Conservation (phyloP, 345 rosid genomes). For the Triadica sebifera region DNA sequence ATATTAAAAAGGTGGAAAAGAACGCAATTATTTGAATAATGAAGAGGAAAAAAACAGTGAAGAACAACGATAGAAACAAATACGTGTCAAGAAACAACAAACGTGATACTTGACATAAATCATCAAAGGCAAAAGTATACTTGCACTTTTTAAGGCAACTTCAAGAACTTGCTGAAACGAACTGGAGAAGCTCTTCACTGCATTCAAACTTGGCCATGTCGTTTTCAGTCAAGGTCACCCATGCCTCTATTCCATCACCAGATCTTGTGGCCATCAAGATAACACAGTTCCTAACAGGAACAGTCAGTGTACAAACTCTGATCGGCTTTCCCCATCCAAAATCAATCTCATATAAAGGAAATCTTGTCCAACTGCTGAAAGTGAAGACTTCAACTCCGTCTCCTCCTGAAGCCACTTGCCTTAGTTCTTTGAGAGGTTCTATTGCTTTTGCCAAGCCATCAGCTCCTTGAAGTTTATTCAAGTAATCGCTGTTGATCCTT, state of each 20-base stretch:
- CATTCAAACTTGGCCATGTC: slow-evolving; percentile 7
- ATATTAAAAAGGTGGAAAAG: neutral
- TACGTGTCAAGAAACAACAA: neutral
- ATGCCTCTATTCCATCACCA: slow-evolving; percentile 12
- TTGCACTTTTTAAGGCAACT: neutral
- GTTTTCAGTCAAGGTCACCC: slow-evolving; percentile 9
- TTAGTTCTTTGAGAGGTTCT: slow-evolving; percentile 7
- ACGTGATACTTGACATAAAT: neutral
- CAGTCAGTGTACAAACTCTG: slow-evolving; percentile 14
- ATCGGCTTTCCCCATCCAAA: slow-evolving; percentile 15
- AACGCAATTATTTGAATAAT: neutral
- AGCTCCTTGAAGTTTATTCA: slow-evolving; percentile 13
- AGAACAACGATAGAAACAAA: neutral
- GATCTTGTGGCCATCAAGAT: slow-evolving; percentile 9
- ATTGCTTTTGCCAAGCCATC: slow-evolving; percentile 3
- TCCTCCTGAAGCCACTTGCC: slow-evolving; percentile 3
- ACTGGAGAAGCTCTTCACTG: slow-evolving; percentile 5
- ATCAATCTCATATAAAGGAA: slow-evolving; percentile 11
- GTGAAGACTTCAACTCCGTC: slow-evolving; percentile 5
- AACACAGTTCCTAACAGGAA: slow-evolving; percentile 15
- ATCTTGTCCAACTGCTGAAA: slow-evolving; percentile 16
- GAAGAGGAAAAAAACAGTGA: neutral
- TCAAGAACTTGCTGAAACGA: slow-evolving; percentile 5
- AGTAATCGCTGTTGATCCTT: slow-evolving; percentile 9
- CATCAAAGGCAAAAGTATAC: neutral